These are phyloP conservation scores for Gaeumannomyces sp. DNA, from an alignment of 2,329 filamentous ascomycete species.

Conservation along the genomic window DNA sequence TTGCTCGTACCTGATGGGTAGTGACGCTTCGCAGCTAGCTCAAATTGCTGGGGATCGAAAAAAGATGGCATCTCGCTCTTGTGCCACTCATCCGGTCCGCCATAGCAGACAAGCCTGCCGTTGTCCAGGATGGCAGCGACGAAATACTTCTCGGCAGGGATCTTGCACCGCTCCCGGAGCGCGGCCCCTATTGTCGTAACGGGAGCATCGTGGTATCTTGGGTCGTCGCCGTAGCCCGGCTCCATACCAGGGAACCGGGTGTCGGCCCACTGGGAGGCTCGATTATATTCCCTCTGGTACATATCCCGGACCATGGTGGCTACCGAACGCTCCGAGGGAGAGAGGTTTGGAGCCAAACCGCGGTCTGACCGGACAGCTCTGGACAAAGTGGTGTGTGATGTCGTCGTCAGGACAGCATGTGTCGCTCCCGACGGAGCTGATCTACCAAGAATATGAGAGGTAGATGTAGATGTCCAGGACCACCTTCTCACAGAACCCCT, in stretches of 20 bases:
- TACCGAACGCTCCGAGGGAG: conserved; percentile 1
- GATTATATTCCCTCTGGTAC: neutral
- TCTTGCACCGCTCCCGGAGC: conserved; percentile 44
- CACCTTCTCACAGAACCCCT: neutral
- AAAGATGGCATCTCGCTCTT: conserved; percentile 2
- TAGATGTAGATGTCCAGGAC: neutral
- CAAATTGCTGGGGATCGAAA: conserved; percentile 3
- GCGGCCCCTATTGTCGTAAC: conserved; percentile 39
- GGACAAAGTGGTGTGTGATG: neutral
- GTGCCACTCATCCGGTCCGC: conserved; percentile 31
- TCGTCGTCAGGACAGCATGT: neutral
- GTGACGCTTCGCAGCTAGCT: neutral
- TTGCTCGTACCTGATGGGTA: neutral
- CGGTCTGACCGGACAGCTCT: neutral
- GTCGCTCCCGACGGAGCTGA: neutral
- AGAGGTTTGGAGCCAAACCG: neutral
- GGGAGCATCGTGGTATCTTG: conserved; percentile 23
- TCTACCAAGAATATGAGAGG: neutral
- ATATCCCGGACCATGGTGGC: neutral
- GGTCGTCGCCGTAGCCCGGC: neutral
- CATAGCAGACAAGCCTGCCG: conserved; percentile 38
- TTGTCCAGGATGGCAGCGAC: conserved; percentile 45
- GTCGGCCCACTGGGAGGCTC: neutral
- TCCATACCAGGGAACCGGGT: neutral
- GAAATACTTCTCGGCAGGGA: conserved; percentile 46